Evolutionary conservation across 345 rosid genomes (phyloP), one percentile per base, ranked within the genome.

Genomic region (Angophora floribunda): DNA sequence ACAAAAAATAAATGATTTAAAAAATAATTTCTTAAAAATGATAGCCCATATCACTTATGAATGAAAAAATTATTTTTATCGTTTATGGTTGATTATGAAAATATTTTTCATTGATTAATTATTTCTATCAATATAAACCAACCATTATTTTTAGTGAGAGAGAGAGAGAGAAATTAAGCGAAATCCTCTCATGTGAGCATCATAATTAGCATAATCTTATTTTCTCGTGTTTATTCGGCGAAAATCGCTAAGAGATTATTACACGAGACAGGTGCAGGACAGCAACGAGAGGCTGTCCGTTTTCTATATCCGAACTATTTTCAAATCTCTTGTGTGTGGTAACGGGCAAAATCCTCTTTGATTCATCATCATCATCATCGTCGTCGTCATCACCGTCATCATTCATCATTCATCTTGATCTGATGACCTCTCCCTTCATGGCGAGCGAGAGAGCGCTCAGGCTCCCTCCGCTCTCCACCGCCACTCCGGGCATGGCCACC

Each of bases 401-500:
- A 36, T 36, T 36, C 24, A 1, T 53, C 24, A 91, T 22, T 53
- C 24, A 91, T 22, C 84, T 88, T 9, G 87, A 89, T 89, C 90
- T 92, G 9, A 95, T 82, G 85, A 91, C 59, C 91, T 94, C 95
- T 85, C 90, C 93, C 90, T 95, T 95, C 97, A 95, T 93, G 78
- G 95, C 95, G 51, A 94, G 91, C 13, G 95, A 90, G 5, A 95
- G 90, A 11, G 95, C 93, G 75, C 89, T 13, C 11, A 95, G 92
- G 84, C 80, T 87, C 7, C 93, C 96, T n/a, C 95, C 95, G 82
- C 78, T 91, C 86, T 95, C 96, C 84, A 93, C 94, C 50, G 16
- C 89, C 16, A 92, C 95, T 3, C 95, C 95, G 1, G 97, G 97
- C 96, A 94, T 95, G 13, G 89, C 94, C 87, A 92, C 91, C 1